Evolutionary conservation across 371 early-diverging fungal species (phyloP), one percentile per base, ranked within the genome.

Genomic region (Mucor piriformis): DNA sequence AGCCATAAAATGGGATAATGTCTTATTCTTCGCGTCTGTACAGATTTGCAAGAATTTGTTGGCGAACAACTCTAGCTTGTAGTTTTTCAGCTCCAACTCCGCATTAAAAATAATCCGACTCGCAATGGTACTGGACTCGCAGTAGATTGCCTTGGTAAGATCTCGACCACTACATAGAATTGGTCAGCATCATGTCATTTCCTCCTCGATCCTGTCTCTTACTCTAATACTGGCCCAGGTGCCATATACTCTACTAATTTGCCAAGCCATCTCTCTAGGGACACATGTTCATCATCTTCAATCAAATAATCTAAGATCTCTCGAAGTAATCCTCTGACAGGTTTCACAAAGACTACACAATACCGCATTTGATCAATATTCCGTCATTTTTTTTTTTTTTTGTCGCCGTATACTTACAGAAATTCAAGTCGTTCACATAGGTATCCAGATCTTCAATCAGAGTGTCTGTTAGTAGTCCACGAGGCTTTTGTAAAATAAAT

Each of bases 331-430:
- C 57, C 64, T 34, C 35, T 47, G 5, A 64, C 20, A 16, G 69
- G 59, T n/a, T 52, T 57, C 32, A 32, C 27, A 40, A 69, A 61
- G 12, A 69, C 69, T 69, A 62, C 20, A 61, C 54, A 32, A 50
- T 24, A 6, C 11, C 32, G n/a, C 5, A 38, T 4, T 2, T 4
- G 6, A 6, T 13, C 15, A 35, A 23, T 47, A 16, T 50, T 37
- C 11, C 15, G n/a, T n/a, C n/a, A n/a, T n/a, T 8, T 24, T 25
- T 49, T 32, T 12, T 35, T 46, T 24, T 5, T 37, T 7, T 18
- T 27, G 20, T 33, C 1, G 0, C 7, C 0, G n/a, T 13, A n/a
- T 21, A 38, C 54, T 57, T 63, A 63, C 68, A 40, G 25, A 60
- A 64, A 21, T 64, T 21, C 8, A 61, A 61, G 32, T 69, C 54